A percentile compares a stretch with the other conserved stretches of the same genome.
Evolutionary conservation across 2,329 filamentous ascomycete genomes (phyloP).

Genomic region (Xylaria digitata): DNA sequence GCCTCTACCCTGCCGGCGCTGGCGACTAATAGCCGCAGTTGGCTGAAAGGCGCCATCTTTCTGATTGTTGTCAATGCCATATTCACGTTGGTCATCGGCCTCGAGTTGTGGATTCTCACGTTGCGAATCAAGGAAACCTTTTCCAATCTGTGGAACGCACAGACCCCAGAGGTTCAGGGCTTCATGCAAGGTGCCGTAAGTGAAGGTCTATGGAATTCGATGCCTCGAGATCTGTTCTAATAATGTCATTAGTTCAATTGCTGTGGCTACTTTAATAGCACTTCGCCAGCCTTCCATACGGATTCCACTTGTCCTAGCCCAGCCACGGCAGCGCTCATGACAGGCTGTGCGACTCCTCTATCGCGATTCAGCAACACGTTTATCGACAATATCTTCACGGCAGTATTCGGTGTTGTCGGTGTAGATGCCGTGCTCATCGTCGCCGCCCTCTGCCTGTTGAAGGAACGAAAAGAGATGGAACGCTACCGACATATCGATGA

Average conservation of each 20-base stretch:
- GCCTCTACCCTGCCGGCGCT: constrained; percentile 77
- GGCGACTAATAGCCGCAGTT: constrained; percentile 72
- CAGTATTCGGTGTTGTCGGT: constrained; percentile 81
- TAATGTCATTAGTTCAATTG: constrained; percentile 72
- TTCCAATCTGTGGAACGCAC: constrained; percentile 67
- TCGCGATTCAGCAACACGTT: constrained; percentile 76
- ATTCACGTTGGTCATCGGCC: constrained; percentile 73
- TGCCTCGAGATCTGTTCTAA: constrained; percentile 38
- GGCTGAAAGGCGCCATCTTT: constrained; percentile 77
- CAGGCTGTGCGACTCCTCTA: constrained; percentile 76
- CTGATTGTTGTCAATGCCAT: constrained; percentile 70
- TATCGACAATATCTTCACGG: constrained; percentile 81
- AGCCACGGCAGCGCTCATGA: constrained; percentile 74
- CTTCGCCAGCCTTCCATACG: constrained; percentile 76
- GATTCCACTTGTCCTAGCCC: constrained; percentile 76
- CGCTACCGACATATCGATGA: constrained; percentile 84
- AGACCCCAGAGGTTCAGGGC: constrained; percentile 68
- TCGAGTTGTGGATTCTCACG: constrained; percentile 79
- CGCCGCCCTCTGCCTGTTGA: constrained; percentile 78
- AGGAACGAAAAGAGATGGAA: constrained; percentile 82
- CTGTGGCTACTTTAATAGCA: constrained; percentile 82
- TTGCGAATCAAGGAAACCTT: constrained; percentile 74
- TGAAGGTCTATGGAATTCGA: constrained; percentile 18
- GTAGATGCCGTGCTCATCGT: constrained; percentile 76
- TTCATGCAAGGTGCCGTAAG: constrained; percentile 77